Evolutionary conservation across 2,329 filamentous ascomycete genomes (phyloP).

Genomic region (Tolypocladium nubicola): DNA sequence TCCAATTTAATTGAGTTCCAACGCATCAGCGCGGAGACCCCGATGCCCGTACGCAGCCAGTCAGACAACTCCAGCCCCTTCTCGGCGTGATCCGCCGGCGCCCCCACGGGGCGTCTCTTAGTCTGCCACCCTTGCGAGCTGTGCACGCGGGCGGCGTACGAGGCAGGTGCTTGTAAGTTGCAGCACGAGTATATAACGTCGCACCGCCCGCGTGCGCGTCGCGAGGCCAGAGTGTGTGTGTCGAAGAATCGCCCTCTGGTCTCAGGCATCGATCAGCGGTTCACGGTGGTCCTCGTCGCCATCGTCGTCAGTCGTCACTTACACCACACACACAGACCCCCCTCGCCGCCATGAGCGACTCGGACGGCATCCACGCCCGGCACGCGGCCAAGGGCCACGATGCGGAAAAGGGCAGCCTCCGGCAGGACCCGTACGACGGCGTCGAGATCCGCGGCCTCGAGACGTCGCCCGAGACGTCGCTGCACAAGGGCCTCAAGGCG

Average conservation of each 20-base stretch:
- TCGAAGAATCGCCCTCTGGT: not conserved
- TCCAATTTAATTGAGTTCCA: not conserved
- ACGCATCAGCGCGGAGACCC: not conserved
- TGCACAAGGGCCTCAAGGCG: slow-evolving; percentile 42
- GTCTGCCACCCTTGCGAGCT: not conserved
- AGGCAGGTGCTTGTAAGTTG: not conserved
- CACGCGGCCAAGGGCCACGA: slow-evolving; percentile 6
- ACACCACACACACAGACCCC: not conserved
- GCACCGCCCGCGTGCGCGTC: not conserved
- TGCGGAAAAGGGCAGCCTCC: slow-evolving; percentile 9
- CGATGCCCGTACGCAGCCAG: not conserved
- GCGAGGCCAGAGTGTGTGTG: not conserved
- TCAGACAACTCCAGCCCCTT: not conserved
- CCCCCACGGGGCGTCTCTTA: not conserved
- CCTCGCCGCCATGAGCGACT: slow-evolving; percentile 3
- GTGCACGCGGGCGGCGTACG: not conserved
- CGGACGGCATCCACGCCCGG: slow-evolving; percentile 8
- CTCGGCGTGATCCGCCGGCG: not conserved
- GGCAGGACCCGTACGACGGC: slow-evolving; percentile 6
- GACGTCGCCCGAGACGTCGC: slow-evolving; percentile 34
- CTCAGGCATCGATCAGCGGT: not conserved
- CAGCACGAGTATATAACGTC: not conserved
- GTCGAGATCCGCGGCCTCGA: slow-evolving; percentile 36
- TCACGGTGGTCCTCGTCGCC: not conserved
- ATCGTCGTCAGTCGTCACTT: not conserved